These are phyloP conservation scores for Pyrenula aspistea DNA, from an alignment of 495 filamentous ascomycete genomes.

Conservation along the genomic window DNA sequence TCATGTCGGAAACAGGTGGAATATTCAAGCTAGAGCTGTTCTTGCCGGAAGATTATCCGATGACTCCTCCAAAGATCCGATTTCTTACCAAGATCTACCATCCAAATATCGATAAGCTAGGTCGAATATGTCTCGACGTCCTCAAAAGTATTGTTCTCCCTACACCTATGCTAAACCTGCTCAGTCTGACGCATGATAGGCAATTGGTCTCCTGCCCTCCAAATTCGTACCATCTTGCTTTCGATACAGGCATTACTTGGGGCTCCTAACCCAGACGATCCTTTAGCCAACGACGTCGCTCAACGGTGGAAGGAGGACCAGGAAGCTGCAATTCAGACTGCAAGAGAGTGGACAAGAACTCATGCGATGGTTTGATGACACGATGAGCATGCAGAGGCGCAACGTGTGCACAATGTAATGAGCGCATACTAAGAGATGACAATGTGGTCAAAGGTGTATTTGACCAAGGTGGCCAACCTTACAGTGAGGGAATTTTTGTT, in stretches of 20 bases:
- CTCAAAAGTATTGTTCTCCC: constrained; percentile 63
- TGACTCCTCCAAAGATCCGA: constrained; percentile 96
- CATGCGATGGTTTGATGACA: constrained; percentile 50
- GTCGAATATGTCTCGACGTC: constrained; percentile 94
- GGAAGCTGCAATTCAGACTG: constrained; percentile 77
- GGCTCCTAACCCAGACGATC: constrained; percentile 94
- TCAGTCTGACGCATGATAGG: constrained; percentile 34
- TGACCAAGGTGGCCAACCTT: too few relatives aligned
- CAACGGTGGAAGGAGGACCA: constrained; percentile 96
- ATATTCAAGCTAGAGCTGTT: constrained; percentile 97
- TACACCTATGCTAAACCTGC: background rate
- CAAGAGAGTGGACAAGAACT: constrained; percentile 75
- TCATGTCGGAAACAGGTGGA: constrained; percentile 48
- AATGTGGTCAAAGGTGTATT: too few relatives aligned
- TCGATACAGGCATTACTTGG: constrained; percentile 95
- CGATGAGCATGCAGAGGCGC: too few relatives aligned
- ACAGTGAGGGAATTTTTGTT: too few relatives aligned
- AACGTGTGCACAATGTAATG: too few relatives aligned
- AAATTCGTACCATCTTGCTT: constrained; percentile 94
- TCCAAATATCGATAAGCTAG: constrained; percentile 95
- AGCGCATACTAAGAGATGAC: too few relatives aligned
- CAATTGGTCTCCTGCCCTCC: constrained; percentile 97
- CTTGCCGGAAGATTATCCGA: constrained; percentile 98
- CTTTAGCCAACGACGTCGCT: constrained; percentile 93
- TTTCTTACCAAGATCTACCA: constrained; percentile 99